Percentiles rank a stretch among this genome's conserved stretches.
Evolutionary conservation across 805 yeast species (phyloP).

Genomic region (Wickerhamiella bombiphila): DNA sequence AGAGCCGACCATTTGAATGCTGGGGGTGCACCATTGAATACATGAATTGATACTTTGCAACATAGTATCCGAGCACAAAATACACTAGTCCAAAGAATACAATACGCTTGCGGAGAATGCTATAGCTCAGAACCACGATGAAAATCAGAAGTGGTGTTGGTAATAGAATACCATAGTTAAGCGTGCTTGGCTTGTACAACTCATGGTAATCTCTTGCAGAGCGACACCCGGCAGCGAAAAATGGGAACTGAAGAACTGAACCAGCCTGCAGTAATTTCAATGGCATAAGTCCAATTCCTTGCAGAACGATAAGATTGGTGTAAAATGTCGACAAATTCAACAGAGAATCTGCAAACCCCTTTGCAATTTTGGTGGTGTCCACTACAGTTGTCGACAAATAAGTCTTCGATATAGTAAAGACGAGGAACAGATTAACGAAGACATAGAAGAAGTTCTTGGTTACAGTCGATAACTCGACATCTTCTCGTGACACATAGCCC

Average conservation of each 20-base stretch:
- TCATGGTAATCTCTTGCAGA: constrained; percentile 73
- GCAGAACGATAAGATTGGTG: constrained; percentile 70
- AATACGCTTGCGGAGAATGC: constrained; percentile 79
- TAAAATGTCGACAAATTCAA: constrained; percentile 72
- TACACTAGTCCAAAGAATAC: constrained; percentile 71
- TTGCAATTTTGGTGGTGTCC: constrained; percentile 81
- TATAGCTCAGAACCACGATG: constrained; percentile 71
- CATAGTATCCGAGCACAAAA: constrained; percentile 73
- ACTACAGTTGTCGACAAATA: constrained; percentile 61
- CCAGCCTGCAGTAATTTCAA: constrained; percentile 73
- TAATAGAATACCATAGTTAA: constrained; percentile 78
- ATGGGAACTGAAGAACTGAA: constrained; percentile 58
- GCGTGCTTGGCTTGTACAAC: constrained; percentile 74
- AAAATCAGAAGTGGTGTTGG: constrained; percentile 85
- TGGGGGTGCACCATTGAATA: constrained; percentile 91
- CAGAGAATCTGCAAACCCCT: constrained; percentile 69
- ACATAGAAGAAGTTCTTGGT: constrained; percentile 89
- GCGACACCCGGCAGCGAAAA: constrained; percentile 45
- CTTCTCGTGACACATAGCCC: constrained; percentile 84
- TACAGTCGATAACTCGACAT: constrained; percentile 79
- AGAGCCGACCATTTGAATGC: constrained; percentile 90
- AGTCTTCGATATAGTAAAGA: constrained; percentile 77
- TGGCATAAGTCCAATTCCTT: constrained; percentile 81
- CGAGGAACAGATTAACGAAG: constrained; percentile 83
- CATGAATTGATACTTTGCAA: constrained; percentile 77